Conservation (phyloP, 331 rosid genomes). For the Pyrus hybrid region DNA sequence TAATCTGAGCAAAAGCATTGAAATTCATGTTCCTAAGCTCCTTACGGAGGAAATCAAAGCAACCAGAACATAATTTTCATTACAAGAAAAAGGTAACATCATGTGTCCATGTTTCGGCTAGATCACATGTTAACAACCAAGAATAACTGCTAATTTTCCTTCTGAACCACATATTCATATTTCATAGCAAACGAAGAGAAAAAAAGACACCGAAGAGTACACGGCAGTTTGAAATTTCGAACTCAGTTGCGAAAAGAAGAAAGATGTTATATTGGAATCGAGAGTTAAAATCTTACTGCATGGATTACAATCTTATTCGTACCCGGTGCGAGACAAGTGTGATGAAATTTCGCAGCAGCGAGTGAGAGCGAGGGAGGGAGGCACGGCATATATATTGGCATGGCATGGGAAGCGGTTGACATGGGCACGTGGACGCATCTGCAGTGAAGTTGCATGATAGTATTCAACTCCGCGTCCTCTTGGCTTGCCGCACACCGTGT, state of each 20-base stretch:
- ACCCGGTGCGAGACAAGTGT: not conserved
- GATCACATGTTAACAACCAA: not conserved
- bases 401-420: not conserved
- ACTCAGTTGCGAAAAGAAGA: too few species aligned
- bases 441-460: not conserved
- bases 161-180: not conserved
- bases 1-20: conserved; percentile 20
- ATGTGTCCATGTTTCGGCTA: not conserved
- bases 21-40: not conserved
- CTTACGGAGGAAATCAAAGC: not conserved
- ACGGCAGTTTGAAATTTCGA: too few species aligned
- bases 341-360: not conserved
- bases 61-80: not conserved
- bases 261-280: too few species aligned
- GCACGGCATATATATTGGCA: not conserved
- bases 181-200: too few species aligned
- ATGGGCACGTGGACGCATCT: not conserved
- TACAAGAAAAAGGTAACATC: not conserved
- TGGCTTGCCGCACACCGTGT: not conserved
- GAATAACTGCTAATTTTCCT: not conserved
- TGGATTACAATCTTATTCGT: too few species aligned
- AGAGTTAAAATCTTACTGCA: too few species aligned
- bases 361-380: not conserved
- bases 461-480: not conserved
- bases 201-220: too few species aligned